Conservation (phyloP, 2,329 filamentous ascomycete genomes). For the Aureobasidium leucospermi region DNA sequence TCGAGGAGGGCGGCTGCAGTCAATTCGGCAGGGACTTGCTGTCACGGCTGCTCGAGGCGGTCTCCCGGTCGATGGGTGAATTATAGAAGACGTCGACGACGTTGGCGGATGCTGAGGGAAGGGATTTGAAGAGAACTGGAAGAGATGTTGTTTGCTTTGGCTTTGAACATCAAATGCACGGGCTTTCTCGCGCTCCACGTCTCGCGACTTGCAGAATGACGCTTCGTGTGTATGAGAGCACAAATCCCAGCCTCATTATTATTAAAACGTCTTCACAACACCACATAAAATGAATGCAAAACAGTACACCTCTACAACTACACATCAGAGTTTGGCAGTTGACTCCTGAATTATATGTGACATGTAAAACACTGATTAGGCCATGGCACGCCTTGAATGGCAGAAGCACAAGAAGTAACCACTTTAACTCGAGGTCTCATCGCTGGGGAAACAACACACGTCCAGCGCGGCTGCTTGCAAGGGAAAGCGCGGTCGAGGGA, state of each 20-base stretch:
- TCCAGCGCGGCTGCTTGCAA: neutral
- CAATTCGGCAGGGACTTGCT: conserved; percentile 6
- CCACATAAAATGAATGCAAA: neutral
- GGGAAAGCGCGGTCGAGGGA: neutral
- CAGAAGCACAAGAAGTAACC: neutral
- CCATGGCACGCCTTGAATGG: neutral
- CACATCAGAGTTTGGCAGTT: neutral
- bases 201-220: conserved; percentile 5
- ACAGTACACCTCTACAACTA: neutral
- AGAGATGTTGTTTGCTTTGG: conserved; percentile 12
- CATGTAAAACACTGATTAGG: neutral
- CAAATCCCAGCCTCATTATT: conserved; percentile 4
- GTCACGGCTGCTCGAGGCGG: neutral
- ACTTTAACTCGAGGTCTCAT: conserved; percentile 6
- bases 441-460: conserved; percentile 1
- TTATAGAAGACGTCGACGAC: neutral
- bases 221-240: neutral
- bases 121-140: conserved; percentile 7
- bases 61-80: conserved; percentile 6
- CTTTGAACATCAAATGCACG: conserved; percentile 12
- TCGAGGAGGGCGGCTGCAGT: neutral
- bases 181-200: conserved; percentile 8
- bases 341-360: neutral
- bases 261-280: conserved; percentile 7
- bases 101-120: conserved; percentile 10